Percentiles rank a stretch among this genome's conserved stretches.
These are phyloP conservation scores for Paecilomyces variotii DNA, from an alignment of 2,329 filamentous ascomycete genomes.

Conservation along the genomic window DNA sequence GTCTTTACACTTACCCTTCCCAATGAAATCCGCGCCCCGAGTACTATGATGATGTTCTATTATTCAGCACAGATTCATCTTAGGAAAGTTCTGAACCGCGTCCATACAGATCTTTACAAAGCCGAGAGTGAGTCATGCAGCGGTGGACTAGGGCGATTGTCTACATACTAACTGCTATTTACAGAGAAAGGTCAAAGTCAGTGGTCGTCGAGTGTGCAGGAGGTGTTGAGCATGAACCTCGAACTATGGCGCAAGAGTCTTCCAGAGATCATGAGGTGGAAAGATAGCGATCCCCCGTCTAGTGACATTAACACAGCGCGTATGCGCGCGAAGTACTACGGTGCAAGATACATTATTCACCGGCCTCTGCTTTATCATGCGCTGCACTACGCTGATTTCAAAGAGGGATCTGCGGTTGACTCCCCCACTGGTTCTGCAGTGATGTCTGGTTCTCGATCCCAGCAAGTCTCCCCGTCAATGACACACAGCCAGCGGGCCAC, in stretches of 20 bases:
- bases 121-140: slow-evolving; percentile 19
- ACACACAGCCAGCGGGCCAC: slow-evolving; percentile 20
- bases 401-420: slow-evolving; percentile 14
- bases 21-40: slow-evolving; percentile 24
- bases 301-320: slow-evolving; percentile 72
- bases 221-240: slow-evolving; percentile 40
- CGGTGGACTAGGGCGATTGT: background rate
- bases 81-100: slow-evolving; percentile 48
- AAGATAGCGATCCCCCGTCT: slow-evolving; percentile 62
- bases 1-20: slow-evolving; percentile 23
- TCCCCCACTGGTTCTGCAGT: slow-evolving; percentile 24
- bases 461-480: slow-evolving; percentile 30
- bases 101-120: slow-evolving; percentile 49
- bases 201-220: slow-evolving; percentile 32
- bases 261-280: slow-evolving; percentile 49
- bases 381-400: slow-evolving; percentile 40
- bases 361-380: slow-evolving; percentile 63
- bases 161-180: background rate
- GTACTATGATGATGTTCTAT: slow-evolving; percentile 44
- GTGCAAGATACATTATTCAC: slow-evolving; percentile 81
- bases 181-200: slow-evolving; percentile 23
- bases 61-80: slow-evolving; percentile 57
- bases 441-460: slow-evolving; percentile 19
- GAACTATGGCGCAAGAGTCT: slow-evolving; percentile 47
- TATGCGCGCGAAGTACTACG: slow-evolving; percentile 89